Conservation (phyloP, 2,329 filamentous ascomycete species). For the Ophiostoma angusticollis region DNA sequence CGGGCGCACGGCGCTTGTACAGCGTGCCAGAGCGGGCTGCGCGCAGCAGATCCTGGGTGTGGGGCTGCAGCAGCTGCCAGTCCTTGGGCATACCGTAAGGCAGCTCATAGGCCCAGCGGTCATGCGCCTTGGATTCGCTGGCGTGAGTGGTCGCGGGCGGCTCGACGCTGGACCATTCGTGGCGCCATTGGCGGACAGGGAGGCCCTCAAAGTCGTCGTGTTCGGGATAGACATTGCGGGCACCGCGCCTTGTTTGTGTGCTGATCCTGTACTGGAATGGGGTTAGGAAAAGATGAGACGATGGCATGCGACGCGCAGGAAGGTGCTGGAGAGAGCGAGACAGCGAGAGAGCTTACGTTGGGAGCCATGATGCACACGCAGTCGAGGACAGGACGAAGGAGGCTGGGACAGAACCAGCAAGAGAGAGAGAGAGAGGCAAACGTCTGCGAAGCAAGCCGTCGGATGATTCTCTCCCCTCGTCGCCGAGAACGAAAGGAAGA, state of each 20-base stretch:
- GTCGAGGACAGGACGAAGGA: neutral
- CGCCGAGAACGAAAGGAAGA: too few species aligned
- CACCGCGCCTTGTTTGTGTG: slow-evolving; percentile 41
- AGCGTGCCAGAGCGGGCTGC: slow-evolving; percentile 65
- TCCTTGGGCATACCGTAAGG: slow-evolving; percentile 77
- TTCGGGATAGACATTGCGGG: slow-evolving; percentile 42
- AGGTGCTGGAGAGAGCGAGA: neutral
- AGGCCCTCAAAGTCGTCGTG: slow-evolving; percentile 57
- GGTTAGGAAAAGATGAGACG: neutral
- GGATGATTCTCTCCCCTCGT: too few species aligned
- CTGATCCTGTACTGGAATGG: slow-evolving; percentile 14
- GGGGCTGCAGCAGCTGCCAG: slow-evolving; percentile 59
- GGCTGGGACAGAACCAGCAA: neutral
- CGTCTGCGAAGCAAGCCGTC: too few species aligned
- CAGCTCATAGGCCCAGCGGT: slow-evolving; percentile 63
- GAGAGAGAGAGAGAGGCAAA: slow-evolving; percentile 1
- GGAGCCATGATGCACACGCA: too few species aligned
- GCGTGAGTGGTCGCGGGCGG: slow-evolving; percentile 53
- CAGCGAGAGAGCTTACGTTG: too few species aligned
- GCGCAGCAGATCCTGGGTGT: slow-evolving; percentile 71
- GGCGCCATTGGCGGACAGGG: slow-evolving; percentile 82
- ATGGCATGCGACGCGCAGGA: neutral
- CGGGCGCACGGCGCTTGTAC: slow-evolving; percentile 57
- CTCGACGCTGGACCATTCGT: slow-evolving; percentile 54
- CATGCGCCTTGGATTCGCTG: slow-evolving; percentile 38